phyloP scores from a whole-genome alignment of 768 basidiomycete genomes.

The Suillus hirtellus region DNA sequence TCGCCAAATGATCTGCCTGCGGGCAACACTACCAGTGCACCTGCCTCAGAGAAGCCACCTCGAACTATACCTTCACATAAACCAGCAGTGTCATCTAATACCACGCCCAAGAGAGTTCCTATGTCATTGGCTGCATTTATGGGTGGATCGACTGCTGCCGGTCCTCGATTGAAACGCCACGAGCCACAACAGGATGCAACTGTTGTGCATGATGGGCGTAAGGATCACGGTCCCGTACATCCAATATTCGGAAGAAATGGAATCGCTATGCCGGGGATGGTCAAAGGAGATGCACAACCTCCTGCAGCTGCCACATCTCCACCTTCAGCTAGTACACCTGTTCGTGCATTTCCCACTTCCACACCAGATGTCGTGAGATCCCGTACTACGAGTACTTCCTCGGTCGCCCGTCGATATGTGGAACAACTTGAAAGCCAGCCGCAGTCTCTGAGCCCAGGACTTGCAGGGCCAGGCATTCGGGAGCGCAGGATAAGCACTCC shows the following conservation, averaged over 20 bases:
- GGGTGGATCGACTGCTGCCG: conserved; percentile 67
- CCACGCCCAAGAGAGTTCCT: conserved; percentile 38
- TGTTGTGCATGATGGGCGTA: conserved; percentile 67
- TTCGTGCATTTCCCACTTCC: conserved; percentile 9
- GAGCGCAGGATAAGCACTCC: conserved; percentile 56
- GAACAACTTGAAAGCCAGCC: conserved; percentile 40
- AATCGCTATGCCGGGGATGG: conserved; percentile 76
- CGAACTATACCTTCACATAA: conserved; percentile 19
- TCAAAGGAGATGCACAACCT: conserved; percentile 18
- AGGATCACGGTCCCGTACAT: conserved; percentile 54
- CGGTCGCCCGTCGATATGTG: conserved; percentile 33
- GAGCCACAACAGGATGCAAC: conserved; percentile 70
- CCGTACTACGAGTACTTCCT: conserved; percentile 38
- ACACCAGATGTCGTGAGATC: conserved; percentile 23
- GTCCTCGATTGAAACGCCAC: conserved; percentile 71
- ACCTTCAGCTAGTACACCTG: conserved; percentile 6
- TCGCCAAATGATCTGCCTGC: conserved; percentile 14
- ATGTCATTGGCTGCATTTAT: conserved; percentile 83
- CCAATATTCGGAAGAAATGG: conserved; percentile 77
- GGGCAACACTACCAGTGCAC: conserved; percentile 9
- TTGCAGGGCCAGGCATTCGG: conserved; percentile 32
- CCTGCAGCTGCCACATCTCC: conserved; percentile 11
- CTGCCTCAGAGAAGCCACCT: conserved; percentile 9
- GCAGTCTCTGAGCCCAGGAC: conserved; percentile 34
- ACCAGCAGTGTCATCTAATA: conserved; percentile 11